A percentile compares a stretch with the other conserved stretches of the same genome.
phyloP scores from a whole-genome alignment of 148 eudicot species.

The Silene uniflora region DNA sequence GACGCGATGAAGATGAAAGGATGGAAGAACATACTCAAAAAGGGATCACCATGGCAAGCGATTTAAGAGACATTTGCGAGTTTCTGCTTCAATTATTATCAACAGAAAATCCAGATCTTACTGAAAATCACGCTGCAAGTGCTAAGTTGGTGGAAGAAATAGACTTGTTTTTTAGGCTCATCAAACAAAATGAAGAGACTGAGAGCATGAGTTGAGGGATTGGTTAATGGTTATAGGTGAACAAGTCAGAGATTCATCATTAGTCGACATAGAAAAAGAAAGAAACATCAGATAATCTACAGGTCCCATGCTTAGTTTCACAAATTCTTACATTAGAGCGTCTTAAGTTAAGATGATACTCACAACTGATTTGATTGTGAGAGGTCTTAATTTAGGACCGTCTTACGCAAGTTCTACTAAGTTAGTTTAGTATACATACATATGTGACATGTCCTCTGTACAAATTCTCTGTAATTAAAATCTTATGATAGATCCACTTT shows the following conservation, averaged over 20 bases:
- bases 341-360: too few relatives aligned
- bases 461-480: too few relatives aligned
- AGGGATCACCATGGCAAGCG: slow-evolving; percentile 30
- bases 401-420: too few relatives aligned
- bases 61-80: slow-evolving; percentile 44
- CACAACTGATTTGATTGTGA: too few relatives aligned
- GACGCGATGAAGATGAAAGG: slow-evolving; percentile 35
- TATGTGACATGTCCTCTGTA: too few relatives aligned
- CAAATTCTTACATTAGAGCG: too few relatives aligned
- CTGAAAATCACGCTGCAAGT: slow-evolving; percentile 18
- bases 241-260: background rate
- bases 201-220: slow-evolving; percentile 9
- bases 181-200: slow-evolving; percentile 35
- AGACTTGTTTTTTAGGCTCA: slow-evolving; percentile 47
- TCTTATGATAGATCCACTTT: too few relatives aligned
- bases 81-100: slow-evolving; percentile 48
- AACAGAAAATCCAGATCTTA: slow-evolving; percentile 26
- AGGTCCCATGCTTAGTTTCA: too few relatives aligned
- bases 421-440: too few relatives aligned
- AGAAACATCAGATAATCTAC: background rate
- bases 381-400: too few relatives aligned
- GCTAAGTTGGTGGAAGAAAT: slow-evolving; percentile 54
- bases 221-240: background rate
- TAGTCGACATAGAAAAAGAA: background rate
- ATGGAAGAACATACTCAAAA: slow-evolving; percentile 33